These are phyloP conservation scores for Carex parvula DNA, from an alignment of 176 grass and related monocot genomes.

Conservation along the genomic window DNA sequence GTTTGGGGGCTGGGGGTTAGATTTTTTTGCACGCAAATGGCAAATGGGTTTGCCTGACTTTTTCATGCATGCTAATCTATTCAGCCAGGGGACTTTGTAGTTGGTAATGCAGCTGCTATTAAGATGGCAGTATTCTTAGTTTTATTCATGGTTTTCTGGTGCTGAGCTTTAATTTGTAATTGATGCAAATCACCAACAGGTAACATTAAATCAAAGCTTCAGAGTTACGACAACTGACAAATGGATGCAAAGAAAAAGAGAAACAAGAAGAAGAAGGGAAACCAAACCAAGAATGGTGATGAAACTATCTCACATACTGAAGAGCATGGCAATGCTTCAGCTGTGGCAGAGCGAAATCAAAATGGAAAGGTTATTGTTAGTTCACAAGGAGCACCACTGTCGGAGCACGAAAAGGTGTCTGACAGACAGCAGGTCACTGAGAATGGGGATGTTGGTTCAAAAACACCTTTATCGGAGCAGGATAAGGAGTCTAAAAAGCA, in stretches of 20 bases:
- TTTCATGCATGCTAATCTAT: background rate
- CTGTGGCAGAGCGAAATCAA: background rate
- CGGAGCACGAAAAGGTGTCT: slow-evolving; percentile 31
- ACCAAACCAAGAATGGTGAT: slow-evolving; percentile 51
- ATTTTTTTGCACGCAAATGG: background rate
- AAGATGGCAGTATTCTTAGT: background rate
- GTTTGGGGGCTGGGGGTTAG: background rate
- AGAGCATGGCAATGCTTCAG: slow-evolving; percentile 30
- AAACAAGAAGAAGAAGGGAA: slow-evolving; percentile 91
- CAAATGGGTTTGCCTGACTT: background rate
- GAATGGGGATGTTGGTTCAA: slow-evolving; percentile 26
- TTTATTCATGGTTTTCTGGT: background rate
- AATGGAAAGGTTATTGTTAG: slow-evolving; percentile 31
- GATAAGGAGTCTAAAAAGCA: slow-evolving; percentile 38
- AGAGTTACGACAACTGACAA: background rate
- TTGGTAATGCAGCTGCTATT: background rate
- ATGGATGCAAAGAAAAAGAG: slow-evolving; percentile 95
- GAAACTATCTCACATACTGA: slow-evolving; percentile 40
- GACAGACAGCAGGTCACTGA: background rate
- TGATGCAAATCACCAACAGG: background rate
- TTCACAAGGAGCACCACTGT: slow-evolving; percentile 27
- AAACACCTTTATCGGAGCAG: slow-evolving; percentile 25
- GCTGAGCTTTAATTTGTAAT: slow-evolving; percentile 5
- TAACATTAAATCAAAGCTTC: background rate
- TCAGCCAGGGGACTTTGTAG: background rate